Evolutionary conservation across 164 flowering plant species (phyloP).

Genomic region (Vitis rotundifolia): DNA sequence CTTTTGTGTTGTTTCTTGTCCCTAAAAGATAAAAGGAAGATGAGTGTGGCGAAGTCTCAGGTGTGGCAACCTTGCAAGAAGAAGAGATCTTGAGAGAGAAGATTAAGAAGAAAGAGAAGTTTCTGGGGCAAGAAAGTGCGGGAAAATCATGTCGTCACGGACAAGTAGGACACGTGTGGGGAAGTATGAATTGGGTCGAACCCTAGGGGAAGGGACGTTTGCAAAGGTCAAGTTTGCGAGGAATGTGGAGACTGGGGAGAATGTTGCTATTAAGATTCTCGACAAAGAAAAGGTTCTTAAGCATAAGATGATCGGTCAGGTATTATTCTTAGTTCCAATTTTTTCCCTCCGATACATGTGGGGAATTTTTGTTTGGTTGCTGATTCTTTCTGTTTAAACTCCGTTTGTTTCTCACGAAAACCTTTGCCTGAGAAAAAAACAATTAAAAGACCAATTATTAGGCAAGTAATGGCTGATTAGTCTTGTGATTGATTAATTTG

Average conservation of each 20-base stretch:
- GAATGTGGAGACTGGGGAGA: conserved; percentile 56
- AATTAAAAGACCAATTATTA: too few relatives aligned
- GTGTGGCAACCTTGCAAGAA: conserved; percentile 57
- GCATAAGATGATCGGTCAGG: conserved; percentile 88
- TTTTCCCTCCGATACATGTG: neutral
- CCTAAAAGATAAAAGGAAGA: conserved; percentile 10
- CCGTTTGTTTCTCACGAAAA: too few relatives aligned
- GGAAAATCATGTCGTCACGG: conserved; percentile 13
- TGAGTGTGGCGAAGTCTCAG: conserved; percentile 44
- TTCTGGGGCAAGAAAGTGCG: neutral
- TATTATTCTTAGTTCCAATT: conserved; percentile 10
- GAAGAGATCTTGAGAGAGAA: conserved; percentile 36
- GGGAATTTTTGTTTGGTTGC: neutral
- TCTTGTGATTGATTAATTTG: too few relatives aligned
- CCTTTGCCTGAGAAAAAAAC: too few relatives aligned
- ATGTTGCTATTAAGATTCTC: conserved; percentile 77
- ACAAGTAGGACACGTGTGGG: conserved; percentile 57
- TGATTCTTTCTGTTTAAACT: neutral
- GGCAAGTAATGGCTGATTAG: too few relatives aligned
- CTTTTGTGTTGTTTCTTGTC: neutral
- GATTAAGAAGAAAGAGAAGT: neutral
- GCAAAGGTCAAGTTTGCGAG: conserved; percentile 86
- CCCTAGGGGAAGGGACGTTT: conserved; percentile 78
- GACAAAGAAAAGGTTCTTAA: conserved; percentile 77
- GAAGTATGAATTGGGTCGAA: conserved; percentile 75